Evolutionary conservation across 2,329 filamentous ascomycete species (phyloP), one percentile per base, ranked within the genome.

Genomic region (Celoporthe dispersa): DNA sequence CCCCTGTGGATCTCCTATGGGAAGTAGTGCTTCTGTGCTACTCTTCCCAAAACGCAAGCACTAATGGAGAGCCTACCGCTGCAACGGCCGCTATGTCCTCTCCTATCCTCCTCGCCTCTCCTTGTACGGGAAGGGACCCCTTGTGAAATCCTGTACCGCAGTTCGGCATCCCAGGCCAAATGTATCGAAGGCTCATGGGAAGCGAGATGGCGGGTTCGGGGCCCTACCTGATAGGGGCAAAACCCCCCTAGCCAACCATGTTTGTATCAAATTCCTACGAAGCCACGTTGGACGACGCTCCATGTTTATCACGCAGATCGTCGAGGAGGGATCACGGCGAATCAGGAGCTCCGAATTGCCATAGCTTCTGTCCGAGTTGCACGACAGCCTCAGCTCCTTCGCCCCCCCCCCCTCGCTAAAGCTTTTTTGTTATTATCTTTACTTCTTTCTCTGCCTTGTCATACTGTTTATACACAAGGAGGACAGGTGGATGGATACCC

Each of bases 291-390:
- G 44, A n/a, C 22, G 22, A 48, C 22, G 22, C 44, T n/a, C 44
- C 22, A 48, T n/a, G 22, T n/a, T 11, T 22, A n/a, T 19, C 19
- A 28, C 28, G 53, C 25, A 57, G 53, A 57, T 57, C 53, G 25
- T 60, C 57, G 33, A 60, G 28, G 53, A 31, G 33, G 33, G 31
- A 60, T n/a, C 31, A 60, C 7, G 57, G 28, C 57, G 57, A 60
- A 60, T 60, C 57, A 60, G 31, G 33, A 37, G 31, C 16, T 22
- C 19, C 14, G 16, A n/a, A 60, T 60, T 60, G 33, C 25, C 31
- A 57, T 57, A 33, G 28, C 53, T n/a, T n/a, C 19, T n/a, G 44
- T 22, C 31, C 31, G 16, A 8, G 33, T n/a, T 14, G 57, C n/a
- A n/a, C 12, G 14, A 14, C 33, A 57, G 25, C 53, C 12, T 57